phyloP scores from a whole-genome alignment of 2,329 filamentous ascomycete genomes.

The Trichophyton mentagrophytes region DNA sequence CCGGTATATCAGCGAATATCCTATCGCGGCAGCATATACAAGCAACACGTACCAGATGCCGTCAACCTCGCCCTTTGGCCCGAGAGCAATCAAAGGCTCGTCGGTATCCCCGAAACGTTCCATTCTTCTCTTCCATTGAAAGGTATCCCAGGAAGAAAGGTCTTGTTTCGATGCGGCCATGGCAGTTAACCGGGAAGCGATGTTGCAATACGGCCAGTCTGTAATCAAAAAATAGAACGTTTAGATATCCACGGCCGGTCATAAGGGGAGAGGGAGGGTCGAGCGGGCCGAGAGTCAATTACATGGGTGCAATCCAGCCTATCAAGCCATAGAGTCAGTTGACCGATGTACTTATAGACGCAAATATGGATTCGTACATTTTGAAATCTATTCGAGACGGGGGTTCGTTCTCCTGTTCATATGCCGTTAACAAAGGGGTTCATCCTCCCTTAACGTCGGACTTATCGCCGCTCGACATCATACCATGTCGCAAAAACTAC shows the following conservation, averaged over 20 bases:
- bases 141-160: constrained; percentile 42
- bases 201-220: constrained; percentile 84
- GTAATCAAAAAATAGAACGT: not conserved
- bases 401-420: constrained; percentile 54
- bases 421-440: not conserved
- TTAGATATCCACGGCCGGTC: constrained; percentile 7
- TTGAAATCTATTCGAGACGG: constrained; percentile 76
- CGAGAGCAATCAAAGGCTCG: constrained; percentile 55
- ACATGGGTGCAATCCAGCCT: constrained; percentile 41
- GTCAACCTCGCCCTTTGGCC: constrained; percentile 59
- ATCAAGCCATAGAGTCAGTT: not conserved
- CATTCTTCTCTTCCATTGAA: constrained; percentile 57
- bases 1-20: not conserved
- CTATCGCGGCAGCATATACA: not conserved
- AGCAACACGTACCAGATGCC: constrained; percentile 52
- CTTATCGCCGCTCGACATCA: constrained; percentile 2
- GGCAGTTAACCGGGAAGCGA: constrained; percentile 57
- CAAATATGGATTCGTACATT: constrained; percentile 39
- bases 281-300: constrained; percentile 13
- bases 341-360: constrained; percentile 13
- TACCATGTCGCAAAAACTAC: constrained; percentile 58
- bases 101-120: constrained; percentile 67
- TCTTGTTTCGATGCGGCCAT: constrained; percentile 45
- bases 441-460: not conserved
- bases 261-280: constrained; percentile 12